Percentiles rank a stretch among this genome's conserved stretches.
These are phyloP conservation scores for Phaeoacremonium minimum DNA, from an alignment of 2,329 filamentous ascomycete genomes.

Conservation along the genomic window DNA sequence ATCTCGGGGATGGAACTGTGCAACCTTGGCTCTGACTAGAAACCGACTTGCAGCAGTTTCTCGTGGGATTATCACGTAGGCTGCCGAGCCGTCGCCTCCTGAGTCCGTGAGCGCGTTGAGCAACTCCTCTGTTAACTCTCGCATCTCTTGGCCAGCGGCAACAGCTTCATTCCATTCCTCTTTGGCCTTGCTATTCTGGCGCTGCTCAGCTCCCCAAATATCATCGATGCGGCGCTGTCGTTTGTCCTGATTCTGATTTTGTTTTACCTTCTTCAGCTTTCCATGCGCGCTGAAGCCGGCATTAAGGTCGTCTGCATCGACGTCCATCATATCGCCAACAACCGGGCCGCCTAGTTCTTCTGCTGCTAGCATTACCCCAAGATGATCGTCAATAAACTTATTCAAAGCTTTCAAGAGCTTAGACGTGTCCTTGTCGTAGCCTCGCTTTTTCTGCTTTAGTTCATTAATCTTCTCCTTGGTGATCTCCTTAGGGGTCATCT, in stretches of 20 bases:
- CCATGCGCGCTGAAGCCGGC: slow-evolving; percentile 58
- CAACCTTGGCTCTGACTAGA: slow-evolving; percentile 60
- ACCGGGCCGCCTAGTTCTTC: slow-evolving; percentile 82
- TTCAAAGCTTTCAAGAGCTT: slow-evolving; percentile 61
- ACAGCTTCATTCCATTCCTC: slow-evolving; percentile 23
- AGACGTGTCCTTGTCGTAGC: slow-evolving; percentile 57
- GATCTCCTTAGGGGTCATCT: slow-evolving; percentile 56
- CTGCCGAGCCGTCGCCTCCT: slow-evolving; percentile 47
- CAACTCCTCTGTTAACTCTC: slow-evolving; percentile 54
- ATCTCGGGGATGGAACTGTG: slow-evolving; percentile 62
- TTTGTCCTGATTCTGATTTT: slow-evolving; percentile 38
- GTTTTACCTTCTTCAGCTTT: slow-evolving; percentile 46
- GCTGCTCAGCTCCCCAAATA: slow-evolving; percentile 46
- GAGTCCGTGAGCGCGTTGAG: slow-evolving; percentile 54
- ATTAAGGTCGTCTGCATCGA: slow-evolving; percentile 55
- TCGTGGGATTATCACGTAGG: slow-evolving; percentile 53
- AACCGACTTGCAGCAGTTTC: slow-evolving; percentile 62
- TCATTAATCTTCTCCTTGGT: slow-evolving; percentile 59
- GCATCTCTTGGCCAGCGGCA: slow-evolving; percentile 53
- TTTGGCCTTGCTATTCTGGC: slow-evolving; percentile 16
- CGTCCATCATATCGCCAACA: slow-evolving; percentile 67
- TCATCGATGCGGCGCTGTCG: slow-evolving; percentile 60
- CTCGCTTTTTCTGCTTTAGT: slow-evolving; percentile 53
- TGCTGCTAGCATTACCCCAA: slow-evolving; percentile 74
- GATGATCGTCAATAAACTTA: slow-evolving; percentile 64